Base-by-base conservation (phyloP, 1,139 yeast species). In the Kodamaea ohmeri region DNA sequence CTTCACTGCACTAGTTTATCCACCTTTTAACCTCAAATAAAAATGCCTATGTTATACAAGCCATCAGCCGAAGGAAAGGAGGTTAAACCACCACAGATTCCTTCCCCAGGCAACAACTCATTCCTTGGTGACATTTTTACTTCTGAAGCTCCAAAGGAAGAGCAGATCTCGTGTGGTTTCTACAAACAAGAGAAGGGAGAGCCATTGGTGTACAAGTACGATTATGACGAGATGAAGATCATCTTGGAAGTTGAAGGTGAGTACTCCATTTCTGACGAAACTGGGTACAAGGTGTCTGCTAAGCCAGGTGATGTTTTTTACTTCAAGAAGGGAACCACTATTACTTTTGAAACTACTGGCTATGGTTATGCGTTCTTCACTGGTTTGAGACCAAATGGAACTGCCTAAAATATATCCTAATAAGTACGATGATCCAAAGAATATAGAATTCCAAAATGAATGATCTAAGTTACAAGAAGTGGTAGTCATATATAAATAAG, bases 191-290 rank as follows among this genome's bases (percentile, higher is more conserved):
- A 78, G 56, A 65, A 67, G 45, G 87, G 87, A 42, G 80, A 77
- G 54, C 76, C 83, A 36, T 72, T 81, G 53, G 84, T 76, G 17
- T 81, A 80, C 70, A 62, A 67, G 40, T 81, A 81, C 61, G 65
- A 65, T 53, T 81, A 80, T 59, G 87, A 81, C 54, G 88, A 81
- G 64, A 79, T 78, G 83, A 81, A 81, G 63, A 69, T 81, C 51
- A 71, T 80, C 54, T 64, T 80, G 48, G 84, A 79, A 55, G 80
- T 76, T 41, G 78, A 71, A 54, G 87, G 87, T 45, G 80, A 76
- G 52, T 78, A 76, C 67, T 65, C 65, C 40, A 67, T 81, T 48
- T 54, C 76, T 38, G 88, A 81, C 50, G 86, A 78, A 60, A 69
- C 77, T 37, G 86, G 86, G 12, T 65, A 67, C 55, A 71, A 71